Base-by-base conservation (phyloP, 495 filamentous ascomycete species). In the Penicillium coprophilum region DNA sequence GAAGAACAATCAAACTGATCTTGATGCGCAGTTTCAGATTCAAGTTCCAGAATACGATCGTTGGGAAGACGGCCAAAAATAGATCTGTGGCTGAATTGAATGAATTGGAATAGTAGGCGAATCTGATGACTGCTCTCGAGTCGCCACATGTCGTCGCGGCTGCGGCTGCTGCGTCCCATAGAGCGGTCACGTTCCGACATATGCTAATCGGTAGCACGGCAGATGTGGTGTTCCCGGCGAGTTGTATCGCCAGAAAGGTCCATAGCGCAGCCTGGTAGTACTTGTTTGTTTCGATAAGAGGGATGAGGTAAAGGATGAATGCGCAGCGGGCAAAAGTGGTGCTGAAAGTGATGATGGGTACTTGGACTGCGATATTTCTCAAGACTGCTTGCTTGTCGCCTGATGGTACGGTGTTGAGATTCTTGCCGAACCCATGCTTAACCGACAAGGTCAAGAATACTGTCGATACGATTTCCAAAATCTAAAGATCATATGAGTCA, bases 11-110 rank as follows among this genome's bases (percentile, higher is more conserved):
- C 46, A 79, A 49, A 48, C 68, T 62, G 60, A 77, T 50, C 39
- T 77, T 77, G 50, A 74, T 72, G 10, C 68, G 59, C 6, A 68
- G 40, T 44, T 71, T 69, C 6, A 79, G 59, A 38, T 71, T 77
- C 11, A 77, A 68, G 38, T 71, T 76, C 72, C 75, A 77, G 56
- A 79, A 72, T 0, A 79, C 64, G n/a, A 71, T 13, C 10, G 74
- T 69, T 0, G 76, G 74, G 38, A 77, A 74, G 6, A 72, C 56
- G 17, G 75, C 75, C 4, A 77, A 62, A 54, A 76, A 72, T 23
- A 79, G 50, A 50, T 79, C 75, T 15, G 67, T 68, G 21, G 72
- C 58, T 17, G 73, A 66, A 20, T 77, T 78, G 52, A 75, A 68
- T n/a, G 71, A 63, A 43, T 71, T 71, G 7, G 70, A 70, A 21